Evolutionary conservation across 345 rosid genomes (phyloP), one percentile per base, ranked within the genome.

Genomic region (Adansonia digitata): DNA sequence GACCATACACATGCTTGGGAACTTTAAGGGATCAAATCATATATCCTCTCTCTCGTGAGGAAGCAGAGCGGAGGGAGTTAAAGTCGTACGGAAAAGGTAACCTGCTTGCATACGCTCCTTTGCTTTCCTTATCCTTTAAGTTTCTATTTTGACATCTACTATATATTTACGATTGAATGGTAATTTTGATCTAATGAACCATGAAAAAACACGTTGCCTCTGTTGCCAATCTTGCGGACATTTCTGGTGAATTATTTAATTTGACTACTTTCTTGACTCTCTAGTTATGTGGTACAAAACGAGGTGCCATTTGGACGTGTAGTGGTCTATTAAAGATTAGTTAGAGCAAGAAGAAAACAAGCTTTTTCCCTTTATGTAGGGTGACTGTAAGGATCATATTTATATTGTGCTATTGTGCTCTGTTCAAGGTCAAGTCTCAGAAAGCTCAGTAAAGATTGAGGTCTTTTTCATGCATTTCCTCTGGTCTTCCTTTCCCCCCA

Each of bases 21-120:
- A 95, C 98, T 71, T 80, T 95, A 81, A 87, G 99, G 85, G 99
- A 95, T 88, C 99, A 95, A 83, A 91, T 95, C 69, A 95, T 95
- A 82, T 95, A 95, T 82, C 99, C 99, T 68, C 87, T 95, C 70
- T 95, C 99, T 53, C 81, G 72, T 27, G 91, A 90, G 81, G 97
- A 95, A 84, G 99, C 98, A 26, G 88, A 85, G 79, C 51, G 71
- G 67, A 80, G 84, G 76, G 84, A 85, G 57, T 62, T 82, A 69
- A 85, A 87, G 79, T 66, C 87, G 73, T 49, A 64, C 68, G 84
- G 85, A 78, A 71, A 78, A 82, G 97, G 99, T 93, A 84, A 84
- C 57, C 61, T 51, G 56, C 77, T 42, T 68, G 40, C 59, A n/a
- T 55, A 71, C 71, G 29, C 45, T 77, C 48, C 55, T 74, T 61